Percentiles rank a stretch among this genome's conserved stretches.
Conservation (phyloP, 2,329 filamentous ascomycete genomes). For the Pseudogymnoascus sp. region DNA sequence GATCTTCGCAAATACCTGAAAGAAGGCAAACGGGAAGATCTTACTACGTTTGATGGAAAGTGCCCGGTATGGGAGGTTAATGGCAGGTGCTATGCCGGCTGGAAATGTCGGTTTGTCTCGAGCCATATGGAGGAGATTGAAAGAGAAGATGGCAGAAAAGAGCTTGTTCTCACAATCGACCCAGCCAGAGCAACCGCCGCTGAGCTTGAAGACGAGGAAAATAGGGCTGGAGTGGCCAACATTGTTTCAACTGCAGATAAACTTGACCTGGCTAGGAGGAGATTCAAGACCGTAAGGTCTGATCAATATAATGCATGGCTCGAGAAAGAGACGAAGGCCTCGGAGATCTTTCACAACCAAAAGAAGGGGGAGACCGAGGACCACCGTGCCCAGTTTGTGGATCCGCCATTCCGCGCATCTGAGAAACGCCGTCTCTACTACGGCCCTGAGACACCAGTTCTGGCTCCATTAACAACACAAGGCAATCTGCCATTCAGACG, state of each 20-base stretch:
- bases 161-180: slow-evolving; percentile 62
- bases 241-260: slow-evolving; percentile 64
- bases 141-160: slow-evolving; percentile 71
- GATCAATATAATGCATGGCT: slow-evolving; percentile 75
- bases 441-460: slow-evolving; percentile 80
- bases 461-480: slow-evolving; percentile 95
- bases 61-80: slow-evolving; percentile 76
- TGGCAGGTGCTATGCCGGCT: slow-evolving; percentile 75
- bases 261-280: slow-evolving; percentile 67
- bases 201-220: slow-evolving; percentile 34
- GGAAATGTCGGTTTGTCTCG: slow-evolving; percentile 87
- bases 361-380: slow-evolving; percentile 52
- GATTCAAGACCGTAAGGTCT: slow-evolving; percentile 62
- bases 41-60: slow-evolving; percentile 66
- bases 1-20: slow-evolving; percentile 79
- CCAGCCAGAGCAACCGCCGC: background rate
- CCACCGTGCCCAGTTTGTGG: slow-evolving; percentile 71
- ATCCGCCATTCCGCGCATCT: slow-evolving; percentile 80
- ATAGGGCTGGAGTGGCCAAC: slow-evolving; percentile 65
- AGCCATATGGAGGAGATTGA: slow-evolving; percentile 81
- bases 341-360: slow-evolving; percentile 42
- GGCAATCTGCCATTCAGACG: slow-evolving; percentile 92
- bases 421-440: slow-evolving; percentile 95
- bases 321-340: slow-evolving; percentile 53
- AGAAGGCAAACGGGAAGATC: slow-evolving; percentile 73